These are phyloP conservation scores for Dendrocalamus sinicus DNA, from an alignment of 176 grass and related monocot species.

Conservation along the genomic window DNA sequence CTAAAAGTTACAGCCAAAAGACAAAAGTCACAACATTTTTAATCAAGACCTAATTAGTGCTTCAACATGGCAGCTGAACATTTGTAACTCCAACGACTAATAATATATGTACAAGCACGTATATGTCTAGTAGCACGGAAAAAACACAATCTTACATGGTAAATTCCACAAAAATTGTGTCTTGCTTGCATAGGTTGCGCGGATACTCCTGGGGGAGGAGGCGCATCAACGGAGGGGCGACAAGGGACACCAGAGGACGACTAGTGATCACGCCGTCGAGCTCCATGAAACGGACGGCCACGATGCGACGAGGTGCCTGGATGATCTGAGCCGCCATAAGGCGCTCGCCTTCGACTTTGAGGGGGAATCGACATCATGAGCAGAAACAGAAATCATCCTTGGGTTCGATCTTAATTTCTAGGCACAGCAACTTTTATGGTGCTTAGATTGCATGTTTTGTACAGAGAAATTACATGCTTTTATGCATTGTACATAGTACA, in stretches of 20 bases:
- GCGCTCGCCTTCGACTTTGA: conserved; percentile 62
- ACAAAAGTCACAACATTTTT: no score
- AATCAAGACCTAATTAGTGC: no score
- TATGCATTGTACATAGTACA: neutral
- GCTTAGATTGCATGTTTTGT: neutral
- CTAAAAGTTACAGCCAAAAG: no score
- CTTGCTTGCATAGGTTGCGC: conserved; percentile 45
- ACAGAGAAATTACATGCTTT: neutral
- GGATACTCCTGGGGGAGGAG: conserved; percentile 33
- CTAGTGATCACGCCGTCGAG: neutral
- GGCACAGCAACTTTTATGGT: neutral
- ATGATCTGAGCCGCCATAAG: conserved; percentile 58
- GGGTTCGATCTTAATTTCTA: neutral
- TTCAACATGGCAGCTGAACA: no score
- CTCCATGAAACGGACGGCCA: conserved; percentile 39
- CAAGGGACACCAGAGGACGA: neutral
- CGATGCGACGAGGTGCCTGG: conserved; percentile 39
- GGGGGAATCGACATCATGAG: neutral
- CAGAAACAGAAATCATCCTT: neutral
- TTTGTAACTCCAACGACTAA: no score
- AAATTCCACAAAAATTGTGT: neutral
- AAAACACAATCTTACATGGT: no score
- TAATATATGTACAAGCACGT: no score
- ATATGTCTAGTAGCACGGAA: no score
- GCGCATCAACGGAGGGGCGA: neutral